phyloP scores from a whole-genome alignment of 73 alveolate genomes.

The Paramecium sexaurelia region DNA sequence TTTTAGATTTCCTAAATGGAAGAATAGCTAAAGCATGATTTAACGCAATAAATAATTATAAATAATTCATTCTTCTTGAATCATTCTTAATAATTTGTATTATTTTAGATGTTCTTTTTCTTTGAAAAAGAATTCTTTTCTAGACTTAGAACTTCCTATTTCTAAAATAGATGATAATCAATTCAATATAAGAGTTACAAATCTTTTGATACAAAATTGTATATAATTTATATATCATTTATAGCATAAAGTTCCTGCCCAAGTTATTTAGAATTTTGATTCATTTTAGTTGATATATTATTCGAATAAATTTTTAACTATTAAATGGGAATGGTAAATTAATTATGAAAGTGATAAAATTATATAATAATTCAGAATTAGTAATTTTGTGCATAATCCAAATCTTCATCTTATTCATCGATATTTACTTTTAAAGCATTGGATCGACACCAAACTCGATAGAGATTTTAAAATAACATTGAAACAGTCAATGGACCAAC shows the following conservation, averaged over 20 bases:
- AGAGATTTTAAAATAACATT: conserved; percentile 71
- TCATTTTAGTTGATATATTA: too few species aligned
- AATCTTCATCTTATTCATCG: background rate
- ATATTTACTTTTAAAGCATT: background rate
- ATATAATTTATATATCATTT: too few species aligned
- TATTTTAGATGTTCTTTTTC: too few species aligned
- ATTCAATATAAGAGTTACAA: too few species aligned
- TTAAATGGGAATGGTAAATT: background rate
- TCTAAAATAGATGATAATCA: too few species aligned
- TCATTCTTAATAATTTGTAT: too few species aligned
- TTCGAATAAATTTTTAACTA: too few species aligned
- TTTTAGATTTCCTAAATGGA: conserved; percentile 35
- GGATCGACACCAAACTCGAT: conserved; percentile 21
- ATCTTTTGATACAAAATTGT: too few species aligned
- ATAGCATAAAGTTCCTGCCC: too few species aligned
- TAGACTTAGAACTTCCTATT: too few species aligned
- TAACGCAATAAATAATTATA: background rate
- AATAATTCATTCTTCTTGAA: background rate
- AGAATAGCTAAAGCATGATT: conserved; percentile 47
- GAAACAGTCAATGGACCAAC: conserved; percentile 90
- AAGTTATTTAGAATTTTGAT: background rate
- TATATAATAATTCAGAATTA: background rate
- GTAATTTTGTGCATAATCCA: background rate
- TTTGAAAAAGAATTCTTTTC: too few species aligned
- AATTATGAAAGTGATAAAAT: background rate